Evolutionary conservation across 108 stramenopile genomes (phyloP), one percentile per base, ranked within the genome.

Genomic region (Fistulifera pelliculosa): DNA sequence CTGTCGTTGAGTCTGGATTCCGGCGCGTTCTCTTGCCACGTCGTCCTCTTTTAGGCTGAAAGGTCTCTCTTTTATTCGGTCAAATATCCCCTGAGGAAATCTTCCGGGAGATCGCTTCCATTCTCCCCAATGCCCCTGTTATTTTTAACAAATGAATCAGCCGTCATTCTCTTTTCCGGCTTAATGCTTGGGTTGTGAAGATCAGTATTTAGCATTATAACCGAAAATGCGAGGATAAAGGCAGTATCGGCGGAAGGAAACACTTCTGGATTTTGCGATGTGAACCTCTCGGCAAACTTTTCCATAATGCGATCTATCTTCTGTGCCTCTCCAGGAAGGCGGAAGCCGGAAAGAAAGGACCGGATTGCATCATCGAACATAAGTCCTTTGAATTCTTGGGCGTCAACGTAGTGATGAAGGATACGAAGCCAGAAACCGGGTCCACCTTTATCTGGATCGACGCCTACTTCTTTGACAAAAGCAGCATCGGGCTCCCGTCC

Each of bases 301-400:
- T 99, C 99, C 96, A 99, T 99, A 43, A 99, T 98, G 28, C 99
- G 89, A 61, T 99, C 99, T 74, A 99, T 98, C 71, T 92, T 92
- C 63, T 99, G 99, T 14, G 97, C 96, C 73, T 99, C 99, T 1
- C 99, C 99, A 5, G 99, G 99, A 2, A 99, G 76, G 15, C 99
- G 90, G 70, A 99, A 99, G 21, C 99, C 97, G 26, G 76, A 73
- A 18, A 98, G 75, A 62, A 97, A 99, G 52, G 82, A 68, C 47
- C 97, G 80, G 61, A 99, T 97, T 19, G 96, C 97, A 49, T 94
- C 92, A 69, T 97, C 99, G 68, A 99, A 97, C 35, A 60, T 41
- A 57, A 96, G 71, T 22, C 66, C 94, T 19, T 71, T 67, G 58
- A 97, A 97, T 49, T 97, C 86, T 65, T 97, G 66, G 59, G 66